Base-by-base conservation (phyloP, 148 eudicot genomes). In the Camellia lanceoleosa region DNA sequence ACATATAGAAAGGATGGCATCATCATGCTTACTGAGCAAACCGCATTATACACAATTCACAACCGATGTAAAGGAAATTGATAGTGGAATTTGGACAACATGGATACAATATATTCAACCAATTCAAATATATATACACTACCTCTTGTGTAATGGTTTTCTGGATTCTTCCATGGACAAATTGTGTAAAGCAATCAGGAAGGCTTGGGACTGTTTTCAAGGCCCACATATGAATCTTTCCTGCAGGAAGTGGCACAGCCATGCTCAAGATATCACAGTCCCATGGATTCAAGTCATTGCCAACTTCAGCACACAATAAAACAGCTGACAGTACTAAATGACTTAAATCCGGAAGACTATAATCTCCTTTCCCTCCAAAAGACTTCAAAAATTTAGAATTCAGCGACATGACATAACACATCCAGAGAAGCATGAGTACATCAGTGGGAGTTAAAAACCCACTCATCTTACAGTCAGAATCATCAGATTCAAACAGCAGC, bases 251-350 rank as follows among this genome's bases (percentile, higher is more conserved):
- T 80, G 89, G 87, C 83, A 79, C 68, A 69, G 90, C 83, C 79
- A 87, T 80, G 64, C 68, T 67, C 52, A 71, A 81, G 41, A 88
- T 78, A 86, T 84, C 85, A 58, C 78, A 80, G 55, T 82, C 81
- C 90, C 88, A 89, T 12, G 81, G 80, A 86, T 89, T 86, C 83
- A 89, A 68, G 30, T 88, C 86, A 8, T 52, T 59, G 59, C 78
- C 84, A 81, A 65, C 80, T 74, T 95, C 96, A 56, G 73, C 61
- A 62, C 94, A 90, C 0, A 87, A 85, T 63, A 83, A 83, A 86
- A 89, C 82, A 80, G 93, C 94, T 54, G 98, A 93, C 30, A 84
- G 73, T n/a, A 93, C 87, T 87, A 95, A 77, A 84, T 87, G 92
- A 75, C 76, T 81, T 71, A 95, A 73, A 89, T 95, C 93, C 3